Conservation (phyloP, 179 eudicot genomes). For the Drosera spatulata region DNA sequence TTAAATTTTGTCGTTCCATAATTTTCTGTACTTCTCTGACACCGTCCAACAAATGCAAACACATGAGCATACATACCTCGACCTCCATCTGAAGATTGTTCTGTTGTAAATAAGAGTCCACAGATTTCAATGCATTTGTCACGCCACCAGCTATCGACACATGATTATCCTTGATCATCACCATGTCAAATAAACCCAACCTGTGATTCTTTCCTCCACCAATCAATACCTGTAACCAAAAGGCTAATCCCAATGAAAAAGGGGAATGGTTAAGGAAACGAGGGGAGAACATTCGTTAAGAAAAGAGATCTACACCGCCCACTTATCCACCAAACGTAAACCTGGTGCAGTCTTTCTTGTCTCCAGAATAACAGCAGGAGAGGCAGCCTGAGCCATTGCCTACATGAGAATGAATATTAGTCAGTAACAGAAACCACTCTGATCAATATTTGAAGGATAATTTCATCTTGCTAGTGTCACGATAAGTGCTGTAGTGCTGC, state of each 20-base stretch:
- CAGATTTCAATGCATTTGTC: conserved; percentile 61
- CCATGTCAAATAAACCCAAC: conserved; percentile 96
- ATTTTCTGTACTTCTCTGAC: no score
- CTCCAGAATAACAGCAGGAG: conserved; percentile 76
- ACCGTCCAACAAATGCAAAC: no score
- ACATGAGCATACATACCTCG: conserved; percentile 37
- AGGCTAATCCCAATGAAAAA: not conserved
- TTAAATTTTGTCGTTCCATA: no score
- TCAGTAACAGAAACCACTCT: not conserved
- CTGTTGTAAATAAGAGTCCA: conserved; percentile 63
- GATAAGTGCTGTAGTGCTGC: no score
- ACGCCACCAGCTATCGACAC: conserved; percentile 87
- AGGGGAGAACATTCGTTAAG: not conserved
- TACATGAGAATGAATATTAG: conserved; percentile 11
- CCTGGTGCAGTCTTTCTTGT: conserved; percentile 99
- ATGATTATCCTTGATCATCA: conserved; percentile 93
- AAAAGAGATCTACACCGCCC: conserved; percentile 71
- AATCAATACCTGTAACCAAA: conserved; percentile 52
- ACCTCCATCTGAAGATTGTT: conserved; percentile 80
- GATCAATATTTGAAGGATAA: no score
- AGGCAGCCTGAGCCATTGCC: conserved; percentile 96
- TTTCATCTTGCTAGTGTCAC: no score
- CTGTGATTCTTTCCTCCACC: conserved; percentile 97
- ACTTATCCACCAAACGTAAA: conserved; percentile 92
- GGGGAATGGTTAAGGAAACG: not conserved